Conservation (phyloP, 306 rosid genomes). For the Gastrolobium villosum region DNA sequence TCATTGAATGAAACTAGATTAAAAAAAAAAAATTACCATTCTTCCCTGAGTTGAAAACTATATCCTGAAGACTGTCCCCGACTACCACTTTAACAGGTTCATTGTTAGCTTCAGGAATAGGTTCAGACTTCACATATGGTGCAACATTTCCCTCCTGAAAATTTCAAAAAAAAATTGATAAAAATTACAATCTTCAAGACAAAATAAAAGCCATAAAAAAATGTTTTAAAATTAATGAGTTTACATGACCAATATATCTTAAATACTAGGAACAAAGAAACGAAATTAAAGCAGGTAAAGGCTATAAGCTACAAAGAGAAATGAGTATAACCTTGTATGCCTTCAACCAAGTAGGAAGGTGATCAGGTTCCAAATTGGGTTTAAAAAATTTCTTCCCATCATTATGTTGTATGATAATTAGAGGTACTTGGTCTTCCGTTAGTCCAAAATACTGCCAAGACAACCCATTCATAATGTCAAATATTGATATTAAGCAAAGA, state of each 20-base stretch:
- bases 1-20: background rate
- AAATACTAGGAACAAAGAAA: background rate
- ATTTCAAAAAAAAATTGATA: constrained; percentile 35
- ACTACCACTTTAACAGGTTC: constrained; percentile 96
- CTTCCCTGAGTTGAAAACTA: constrained; percentile 80
- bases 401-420: constrained; percentile 72
- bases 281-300: background rate
- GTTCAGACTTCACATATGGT: constrained; percentile 76
- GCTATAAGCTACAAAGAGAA: constrained; percentile 17
- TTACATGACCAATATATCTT: background rate
- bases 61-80: constrained; percentile 72
- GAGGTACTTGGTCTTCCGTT: constrained; percentile 83
- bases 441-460: constrained; percentile 85
- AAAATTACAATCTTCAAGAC: background rate
- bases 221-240: background rate
- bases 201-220: background rate
- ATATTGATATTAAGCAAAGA: constrained; percentile 11
- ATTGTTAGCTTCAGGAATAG: constrained; percentile 80
- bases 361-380: constrained; percentile 69
- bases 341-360: constrained; percentile 82
- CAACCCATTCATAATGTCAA: constrained; percentile 46
- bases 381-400: constrained; percentile 81
- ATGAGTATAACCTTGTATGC: constrained; percentile 75
- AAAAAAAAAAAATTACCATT: constrained; percentile 64
- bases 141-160: constrained; percentile 79